Conservation (phyloP, 2,329 filamentous ascomycete species). For the Sporothrix protearum region DNA sequence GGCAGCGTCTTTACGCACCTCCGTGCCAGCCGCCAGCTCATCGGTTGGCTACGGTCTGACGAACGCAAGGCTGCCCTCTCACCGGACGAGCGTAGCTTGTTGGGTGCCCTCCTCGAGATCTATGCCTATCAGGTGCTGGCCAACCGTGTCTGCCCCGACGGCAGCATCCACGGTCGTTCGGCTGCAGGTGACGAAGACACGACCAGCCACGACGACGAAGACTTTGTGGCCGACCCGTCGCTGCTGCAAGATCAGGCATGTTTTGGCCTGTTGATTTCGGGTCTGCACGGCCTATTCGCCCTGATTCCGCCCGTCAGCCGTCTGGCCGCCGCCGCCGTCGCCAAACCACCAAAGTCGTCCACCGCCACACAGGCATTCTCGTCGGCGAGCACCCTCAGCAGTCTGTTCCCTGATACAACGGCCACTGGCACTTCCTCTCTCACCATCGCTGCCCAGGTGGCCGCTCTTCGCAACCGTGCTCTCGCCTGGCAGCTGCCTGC, state of each 20-base stretch:
- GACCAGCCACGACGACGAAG: constrained; percentile 25
- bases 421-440: not conserved
- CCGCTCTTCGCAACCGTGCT: constrained; percentile 22
- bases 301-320: constrained; percentile 26
- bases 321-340: constrained; percentile 19
- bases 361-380: not conserved
- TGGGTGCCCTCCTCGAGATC: constrained; percentile 27
- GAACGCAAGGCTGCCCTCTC: constrained; percentile 3
- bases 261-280: constrained; percentile 28
- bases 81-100: constrained; percentile 24
- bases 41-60: constrained; percentile 31
- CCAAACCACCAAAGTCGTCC: not conserved
- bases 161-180: constrained; percentile 16
- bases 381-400: constrained; percentile 4
- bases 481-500: constrained; percentile 26
- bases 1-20: constrained; percentile 29
- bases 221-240: constrained; percentile 26
- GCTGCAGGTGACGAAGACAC: constrained; percentile 10
- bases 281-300: constrained; percentile 28
- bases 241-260: constrained; percentile 24
- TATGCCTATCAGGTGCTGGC: constrained; percentile 28
- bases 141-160: constrained; percentile 27
- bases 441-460: constrained; percentile 1
- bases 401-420: not conserved
- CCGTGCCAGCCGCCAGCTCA: constrained; percentile 29